Base-by-base conservation (phyloP, 2,329 filamentous ascomycete species). In the Cercospora beticola region DNA sequence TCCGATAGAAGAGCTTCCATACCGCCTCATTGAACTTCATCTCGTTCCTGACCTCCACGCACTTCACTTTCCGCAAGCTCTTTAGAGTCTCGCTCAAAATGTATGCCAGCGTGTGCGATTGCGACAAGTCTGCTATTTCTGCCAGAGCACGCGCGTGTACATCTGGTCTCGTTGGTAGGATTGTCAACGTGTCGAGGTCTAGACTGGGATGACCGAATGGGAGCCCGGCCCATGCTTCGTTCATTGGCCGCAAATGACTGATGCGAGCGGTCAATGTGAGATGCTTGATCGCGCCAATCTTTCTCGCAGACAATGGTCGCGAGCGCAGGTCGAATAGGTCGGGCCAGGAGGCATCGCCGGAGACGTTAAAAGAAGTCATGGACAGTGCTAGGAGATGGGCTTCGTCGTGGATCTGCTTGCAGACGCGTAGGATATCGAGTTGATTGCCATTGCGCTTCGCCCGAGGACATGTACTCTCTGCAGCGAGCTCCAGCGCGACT, bases 21-120 rank as follows among this genome's bases (percentile, higher is more conserved):
- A 79, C 75, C 31, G 71, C 72, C 21, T 74, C 73, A 52, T 76
- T 75, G 71, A 79, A 80, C 56, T 76, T 78, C 4, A 70, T 74
- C 33, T 74, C 43, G 58, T 79, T 79, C 64, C 73, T 63, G 59
- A 80, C 76, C 43, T 76, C 69, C 12, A 80, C 67, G 59, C 68
- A 71, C 23, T 70, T 56, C 2, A 80, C 76, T 8, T 75, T 74
- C 5, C 74, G 31, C 68, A 79, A 68, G 49, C 73, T 70, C 70
- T 77, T 77, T 28, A 79, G 64, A 26, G 77, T 79, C 73, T 80
- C 78, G 49, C 75, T 74, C 57, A 80, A 72, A 57, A 79, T 76
- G 68, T 79, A 79, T 7, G 78, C 78, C 57, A 80, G 70, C 12
- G 77, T 79, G 63, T 80, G 78, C 21, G 71, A 70, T 54, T 79